Percentiles rank a stretch among this genome's conserved stretches.
Conservation (phyloP, 2,329 filamentous ascomycete species). For the Phaeoacremonium minimum region DNA sequence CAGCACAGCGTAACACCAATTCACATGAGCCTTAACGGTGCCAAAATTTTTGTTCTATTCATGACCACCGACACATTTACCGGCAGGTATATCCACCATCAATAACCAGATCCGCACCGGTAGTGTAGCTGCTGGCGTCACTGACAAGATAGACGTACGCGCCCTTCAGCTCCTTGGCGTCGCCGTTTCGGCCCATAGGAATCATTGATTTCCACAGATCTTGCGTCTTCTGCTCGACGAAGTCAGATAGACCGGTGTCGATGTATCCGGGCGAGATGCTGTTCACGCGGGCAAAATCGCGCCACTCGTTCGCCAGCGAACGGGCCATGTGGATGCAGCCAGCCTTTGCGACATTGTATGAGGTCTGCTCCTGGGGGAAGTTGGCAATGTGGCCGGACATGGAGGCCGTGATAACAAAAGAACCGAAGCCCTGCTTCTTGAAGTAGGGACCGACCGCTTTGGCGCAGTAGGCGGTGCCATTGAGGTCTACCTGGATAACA, state of each 20-base stretch:
- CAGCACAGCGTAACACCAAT: no score
- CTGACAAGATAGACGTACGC: slow-evolving; percentile 72
- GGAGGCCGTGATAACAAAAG: slow-evolving; percentile 73
- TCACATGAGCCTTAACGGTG: no score
- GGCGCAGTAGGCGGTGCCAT: slow-evolving; percentile 75
- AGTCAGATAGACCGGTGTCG: slow-evolving; percentile 61
- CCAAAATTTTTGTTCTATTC: no score
- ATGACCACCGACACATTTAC: no score
- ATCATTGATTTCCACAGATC: slow-evolving; percentile 71
- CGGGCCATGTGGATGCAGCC: slow-evolving; percentile 52
- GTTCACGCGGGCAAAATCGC: slow-evolving; percentile 53
- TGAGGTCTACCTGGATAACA: slow-evolving; percentile 77
- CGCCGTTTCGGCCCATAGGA: slow-evolving; percentile 66
- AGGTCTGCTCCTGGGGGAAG: slow-evolving; percentile 68
- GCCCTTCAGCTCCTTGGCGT: slow-evolving; percentile 67
- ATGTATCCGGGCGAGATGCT: slow-evolving; percentile 56
- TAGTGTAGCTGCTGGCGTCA: slow-evolving; percentile 72
- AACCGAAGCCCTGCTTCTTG: slow-evolving; percentile 39
- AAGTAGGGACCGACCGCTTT: slow-evolving; percentile 46
- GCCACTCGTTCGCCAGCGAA: slow-evolving; percentile 57
- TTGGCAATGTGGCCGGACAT: slow-evolving; percentile 79
- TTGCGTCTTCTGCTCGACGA: slow-evolving; percentile 61
- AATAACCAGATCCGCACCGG: slow-evolving; percentile 66
- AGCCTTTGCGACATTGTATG: slow-evolving; percentile 71
- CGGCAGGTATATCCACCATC: slow-evolving; percentile 63